phyloP scores from a whole-genome alignment of 1,284 basidiomycete genomes.

The Microbotryomycetes sp. region DNA sequence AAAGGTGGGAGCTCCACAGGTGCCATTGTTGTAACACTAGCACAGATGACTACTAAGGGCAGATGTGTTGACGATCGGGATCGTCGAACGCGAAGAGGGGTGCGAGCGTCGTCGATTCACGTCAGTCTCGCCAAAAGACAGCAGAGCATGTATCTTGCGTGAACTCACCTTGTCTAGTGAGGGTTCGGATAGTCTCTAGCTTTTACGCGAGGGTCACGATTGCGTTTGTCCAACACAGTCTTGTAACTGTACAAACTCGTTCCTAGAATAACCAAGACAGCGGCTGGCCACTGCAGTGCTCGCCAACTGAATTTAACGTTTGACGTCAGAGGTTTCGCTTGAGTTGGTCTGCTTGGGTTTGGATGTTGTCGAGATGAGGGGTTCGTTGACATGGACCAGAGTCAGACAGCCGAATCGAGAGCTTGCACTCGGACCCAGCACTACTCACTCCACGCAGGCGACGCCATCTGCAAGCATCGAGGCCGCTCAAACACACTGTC shows the following conservation, averaged over 20 bases:
- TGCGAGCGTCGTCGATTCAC: too few relatives aligned
- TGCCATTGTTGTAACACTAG: neutral
- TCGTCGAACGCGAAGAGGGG: too few relatives aligned
- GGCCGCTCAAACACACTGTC: too few relatives aligned
- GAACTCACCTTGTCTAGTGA: neutral
- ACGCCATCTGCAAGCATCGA: too few relatives aligned
- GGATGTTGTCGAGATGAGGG: neutral
- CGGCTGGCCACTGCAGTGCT: conserved; percentile 7
- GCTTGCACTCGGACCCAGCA: conserved; percentile 50
- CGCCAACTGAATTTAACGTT: neutral
- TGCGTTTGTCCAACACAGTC: conserved; percentile 11
- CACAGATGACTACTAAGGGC: too few relatives aligned
- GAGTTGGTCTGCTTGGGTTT: neutral
- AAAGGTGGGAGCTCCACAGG: neutral
- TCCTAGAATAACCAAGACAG: conserved; percentile 21
- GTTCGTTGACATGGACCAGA: neutral
- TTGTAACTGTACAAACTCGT: conserved; percentile 12
- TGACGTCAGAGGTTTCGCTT: neutral
- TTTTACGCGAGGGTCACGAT: neutral
- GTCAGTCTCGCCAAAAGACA: too few relatives aligned
- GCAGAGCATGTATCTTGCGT: too few relatives aligned
- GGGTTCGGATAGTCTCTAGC: neutral
- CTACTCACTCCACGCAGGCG: too few relatives aligned
- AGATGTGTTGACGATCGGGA: too few relatives aligned
- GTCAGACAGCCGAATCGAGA: neutral